These are phyloP conservation scores for Hortaea sp. DNA, from an alignment of 2,329 filamentous ascomycete genomes.

Conservation along the genomic window DNA sequence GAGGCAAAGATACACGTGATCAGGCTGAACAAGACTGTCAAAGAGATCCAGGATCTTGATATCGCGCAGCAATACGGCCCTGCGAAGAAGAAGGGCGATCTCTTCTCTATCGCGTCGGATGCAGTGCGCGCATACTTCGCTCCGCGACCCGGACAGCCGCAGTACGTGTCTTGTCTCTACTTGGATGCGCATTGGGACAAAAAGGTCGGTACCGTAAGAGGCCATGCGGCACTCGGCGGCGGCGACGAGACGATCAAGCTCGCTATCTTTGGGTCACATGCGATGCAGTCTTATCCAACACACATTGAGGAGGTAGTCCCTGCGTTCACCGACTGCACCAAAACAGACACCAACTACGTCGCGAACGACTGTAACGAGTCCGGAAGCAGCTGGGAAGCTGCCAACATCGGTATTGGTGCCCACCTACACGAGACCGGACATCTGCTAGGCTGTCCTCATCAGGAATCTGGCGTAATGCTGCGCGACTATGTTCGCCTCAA, in stretches of 20 bases:
- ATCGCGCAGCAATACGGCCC: slow-evolving; percentile 65
- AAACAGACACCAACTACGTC: slow-evolving; percentile 69
- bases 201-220: slow-evolving; percentile 56
- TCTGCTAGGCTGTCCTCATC: slow-evolving; percentile 79
- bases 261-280: slow-evolving; percentile 86
- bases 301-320: slow-evolving; percentile 83
- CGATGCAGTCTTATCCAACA: slow-evolving; percentile 80
- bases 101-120: slow-evolving; percentile 68
- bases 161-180: slow-evolving; percentile 78
- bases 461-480: slow-evolving; percentile 85
- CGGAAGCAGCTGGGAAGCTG: slow-evolving; percentile 91
- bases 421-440: slow-evolving; percentile 89
- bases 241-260: slow-evolving; percentile 64
- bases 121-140: slow-evolving; percentile 72
- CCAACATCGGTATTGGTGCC: slow-evolving; percentile 84
- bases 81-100: slow-evolving; percentile 58
- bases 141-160: slow-evolving; percentile 64
- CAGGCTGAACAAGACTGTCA: slow-evolving; percentile 70
- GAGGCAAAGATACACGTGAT: slow-evolving; percentile 87
- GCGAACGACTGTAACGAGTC: slow-evolving; percentile 80
- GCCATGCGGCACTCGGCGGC: slow-evolving; percentile 77
- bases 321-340: slow-evolving; percentile 81
- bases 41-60: slow-evolving; percentile 69
- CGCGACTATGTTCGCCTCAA: slow-evolving; percentile 79
- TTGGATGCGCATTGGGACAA: slow-evolving; percentile 86